Percentiles rank a stretch among this genome's conserved stretches.
Evolutionary conservation across 345 rosid species (phyloP).

Genomic region (Gossypium australe): DNA sequence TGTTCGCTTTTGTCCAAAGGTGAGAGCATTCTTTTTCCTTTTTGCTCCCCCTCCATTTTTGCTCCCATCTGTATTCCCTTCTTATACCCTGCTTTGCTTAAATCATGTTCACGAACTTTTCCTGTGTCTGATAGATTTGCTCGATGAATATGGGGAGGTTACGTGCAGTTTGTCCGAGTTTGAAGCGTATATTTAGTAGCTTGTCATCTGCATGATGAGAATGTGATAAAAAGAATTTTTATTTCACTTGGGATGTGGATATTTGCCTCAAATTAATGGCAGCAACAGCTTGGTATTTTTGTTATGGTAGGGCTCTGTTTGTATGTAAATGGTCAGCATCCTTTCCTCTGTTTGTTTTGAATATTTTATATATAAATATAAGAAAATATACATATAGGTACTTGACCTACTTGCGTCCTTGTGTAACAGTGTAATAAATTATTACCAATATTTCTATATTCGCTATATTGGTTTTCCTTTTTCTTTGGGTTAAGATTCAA

Average conservation of each 20-base stretch:
- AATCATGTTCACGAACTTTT: not conserved
- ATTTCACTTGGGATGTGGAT: not conserved
- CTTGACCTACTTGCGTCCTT: not conserved
- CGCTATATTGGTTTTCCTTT: not conserved
- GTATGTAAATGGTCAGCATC: not conserved
- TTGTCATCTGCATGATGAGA: constrained; percentile 1
- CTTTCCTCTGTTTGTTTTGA: not conserved
- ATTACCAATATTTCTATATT: not conserved
- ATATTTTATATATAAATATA: not conserved
- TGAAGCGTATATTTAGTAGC: constrained; percentile 10
- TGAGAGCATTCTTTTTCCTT: constrained; percentile 16
- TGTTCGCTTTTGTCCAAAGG: constrained; percentile 95
- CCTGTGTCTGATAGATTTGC: constrained; percentile 2
- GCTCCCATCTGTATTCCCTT: not conserved
- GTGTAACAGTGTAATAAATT: constrained; percentile 8
- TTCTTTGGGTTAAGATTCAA: not conserved
- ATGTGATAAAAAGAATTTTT: not conserved
- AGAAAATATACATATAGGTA: not conserved
- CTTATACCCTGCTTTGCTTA: not conserved
- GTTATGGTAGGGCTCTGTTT: not conserved
- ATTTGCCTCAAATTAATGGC: not conserved
- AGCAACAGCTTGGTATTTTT: constrained; percentile 7
- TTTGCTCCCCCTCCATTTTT: not conserved
- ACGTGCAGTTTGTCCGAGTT: not conserved
- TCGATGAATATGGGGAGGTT: not conserved